Evolutionary conservation across 148 eudicot genomes (phyloP), one percentile per base, ranked within the genome.

Genomic region (Chenopodium formosanum): DNA sequence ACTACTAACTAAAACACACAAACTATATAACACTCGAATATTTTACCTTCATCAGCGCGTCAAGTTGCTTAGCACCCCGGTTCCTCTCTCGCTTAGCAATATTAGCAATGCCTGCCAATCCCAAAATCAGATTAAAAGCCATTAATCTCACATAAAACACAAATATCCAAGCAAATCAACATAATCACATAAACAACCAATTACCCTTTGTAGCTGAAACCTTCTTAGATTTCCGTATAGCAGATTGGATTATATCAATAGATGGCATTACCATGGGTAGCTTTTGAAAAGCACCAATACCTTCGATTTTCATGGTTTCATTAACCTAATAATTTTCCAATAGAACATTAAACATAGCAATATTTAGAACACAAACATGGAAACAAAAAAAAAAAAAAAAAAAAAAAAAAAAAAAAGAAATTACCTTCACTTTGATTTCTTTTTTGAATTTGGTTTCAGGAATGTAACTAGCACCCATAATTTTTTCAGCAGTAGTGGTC

Each of bases 201-300:
- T 84, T 91, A 97, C 99, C 99, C 86, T 94, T 91, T 68, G 99
- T 90, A 77, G 99, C 90, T 48, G 91, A 71, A 76, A 97, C 88
- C 87, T 84, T 92, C 90, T 84, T 94, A 68, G 99, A 91, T 85
- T 92, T 97, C 85, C 90, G 89, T 87, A 94, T 79, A 67, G 99
- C 93, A 9, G 99, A 97, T 76, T 87, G 83, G 56, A 94, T 84
- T 75, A 97, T 90, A 86, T 94, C 99, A 78, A 80, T 70, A 58
- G 97, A 90, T 64, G 99, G 99, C 98, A 92, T 93, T 79, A 97
- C 99, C 94, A 92, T 93, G 8, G 99, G 99, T 81, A 97, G 85
- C 84, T 92, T 91, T 84, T 97, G 99, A 82, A 97, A 94, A 71
- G 98, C 99, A 75, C 99, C 99, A n/a, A 94, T 79, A 78, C 76